phyloP scores from a whole-genome alignment of 352 stramenopile genomes.

The Phytophthora pinifolia region DNA sequence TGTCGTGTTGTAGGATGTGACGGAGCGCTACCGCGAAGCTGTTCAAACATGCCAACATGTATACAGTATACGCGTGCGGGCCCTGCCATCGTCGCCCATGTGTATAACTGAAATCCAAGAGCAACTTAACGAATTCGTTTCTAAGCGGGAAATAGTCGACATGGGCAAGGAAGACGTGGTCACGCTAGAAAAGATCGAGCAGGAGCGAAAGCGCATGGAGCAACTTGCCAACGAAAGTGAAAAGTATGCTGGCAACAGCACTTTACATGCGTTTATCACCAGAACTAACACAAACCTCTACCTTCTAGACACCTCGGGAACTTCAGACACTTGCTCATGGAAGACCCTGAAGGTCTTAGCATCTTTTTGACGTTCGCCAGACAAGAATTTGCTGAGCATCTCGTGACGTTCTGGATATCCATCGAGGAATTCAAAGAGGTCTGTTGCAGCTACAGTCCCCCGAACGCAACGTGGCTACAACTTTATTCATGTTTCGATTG shows the following conservation, averaged over 20 bases:
- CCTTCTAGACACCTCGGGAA: slow-evolving; percentile 30
- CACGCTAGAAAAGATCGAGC: slow-evolving; percentile 19
- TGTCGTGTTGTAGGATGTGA: slow-evolving; percentile 4
- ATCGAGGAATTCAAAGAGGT: slow-evolving; percentile 62
- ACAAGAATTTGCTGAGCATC: slow-evolving; percentile 56
- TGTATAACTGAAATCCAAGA: slow-evolving; percentile 21
- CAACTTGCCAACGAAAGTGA: slow-evolving; percentile 30
- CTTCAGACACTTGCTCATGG: slow-evolving; percentile 43
- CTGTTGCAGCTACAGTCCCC: not conserved
- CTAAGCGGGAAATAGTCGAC: slow-evolving; percentile 34
- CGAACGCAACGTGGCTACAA: no score
- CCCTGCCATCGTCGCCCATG: slow-evolving; percentile 11
- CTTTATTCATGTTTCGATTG: not conserved
- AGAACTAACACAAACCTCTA: not conserved
- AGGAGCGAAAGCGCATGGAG: slow-evolving; percentile 23
- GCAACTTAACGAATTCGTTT: slow-evolving; percentile 39
- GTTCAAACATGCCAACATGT: slow-evolving; percentile 26
- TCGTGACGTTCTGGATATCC: slow-evolving; percentile 60
- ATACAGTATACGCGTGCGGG: slow-evolving; percentile 12
- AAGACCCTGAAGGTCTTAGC: slow-evolving; percentile 30
- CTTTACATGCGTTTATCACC: no score
- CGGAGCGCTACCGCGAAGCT: slow-evolving; percentile 28
- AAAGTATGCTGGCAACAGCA: slow-evolving; percentile 27
- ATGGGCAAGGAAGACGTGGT: slow-evolving; percentile 41
- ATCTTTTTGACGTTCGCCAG: slow-evolving; percentile 47